phyloP scores from a whole-genome alignment of 805 yeast species.

The Zygoascus bituminiphila region DNA sequence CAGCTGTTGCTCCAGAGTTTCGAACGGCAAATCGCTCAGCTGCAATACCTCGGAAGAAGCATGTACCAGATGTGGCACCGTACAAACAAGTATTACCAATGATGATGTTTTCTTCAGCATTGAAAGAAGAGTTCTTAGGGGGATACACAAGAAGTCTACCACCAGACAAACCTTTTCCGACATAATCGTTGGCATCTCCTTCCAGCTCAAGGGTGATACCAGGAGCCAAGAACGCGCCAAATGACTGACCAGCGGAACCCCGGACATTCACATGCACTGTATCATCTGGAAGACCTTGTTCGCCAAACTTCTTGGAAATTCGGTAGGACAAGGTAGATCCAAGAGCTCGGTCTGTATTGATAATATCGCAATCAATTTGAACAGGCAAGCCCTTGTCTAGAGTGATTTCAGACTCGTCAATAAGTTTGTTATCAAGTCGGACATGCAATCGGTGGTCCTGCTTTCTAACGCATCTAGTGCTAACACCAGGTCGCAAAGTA shows the following conservation, averaged over 20 bases:
- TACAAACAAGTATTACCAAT: slow-evolving; percentile 96
- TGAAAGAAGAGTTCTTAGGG: slow-evolving; percentile 72
- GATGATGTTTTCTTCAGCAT: slow-evolving; percentile 92
- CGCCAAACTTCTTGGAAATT: slow-evolving; percentile 89
- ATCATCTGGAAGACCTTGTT: slow-evolving; percentile 87
- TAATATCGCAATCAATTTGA: slow-evolving; percentile 83
- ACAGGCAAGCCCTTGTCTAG: slow-evolving; percentile 94
- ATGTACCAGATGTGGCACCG: slow-evolving; percentile 94
- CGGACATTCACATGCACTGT: slow-evolving; percentile 85
- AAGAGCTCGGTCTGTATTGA: slow-evolving; percentile 92
- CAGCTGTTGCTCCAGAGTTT: slow-evolving; percentile 97
- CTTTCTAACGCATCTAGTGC: slow-evolving; percentile 83
- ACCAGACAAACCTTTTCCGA: slow-evolving; percentile 95
- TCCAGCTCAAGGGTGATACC: slow-evolving; percentile 92
- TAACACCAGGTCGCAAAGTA: slow-evolving; percentile 91
- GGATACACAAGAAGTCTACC: slow-evolving; percentile 91
- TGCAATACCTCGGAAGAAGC: slow-evolving; percentile 92
- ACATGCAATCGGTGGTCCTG: slow-evolving; percentile 92
- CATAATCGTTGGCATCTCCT: slow-evolving; percentile 98
- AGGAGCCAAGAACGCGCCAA: slow-evolving; percentile 94
- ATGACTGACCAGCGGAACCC: slow-evolving; percentile 97
- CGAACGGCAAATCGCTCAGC: slow-evolving; percentile 98
- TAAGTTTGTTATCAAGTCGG: slow-evolving; percentile 88
- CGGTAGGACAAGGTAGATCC: slow-evolving; percentile 94
- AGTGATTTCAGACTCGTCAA: slow-evolving; percentile 94